Evolutionary conservation across 2,329 filamentous ascomycete genomes (phyloP), one percentile per base, ranked within the genome.

Genomic region (Beauveria sp.): DNA sequence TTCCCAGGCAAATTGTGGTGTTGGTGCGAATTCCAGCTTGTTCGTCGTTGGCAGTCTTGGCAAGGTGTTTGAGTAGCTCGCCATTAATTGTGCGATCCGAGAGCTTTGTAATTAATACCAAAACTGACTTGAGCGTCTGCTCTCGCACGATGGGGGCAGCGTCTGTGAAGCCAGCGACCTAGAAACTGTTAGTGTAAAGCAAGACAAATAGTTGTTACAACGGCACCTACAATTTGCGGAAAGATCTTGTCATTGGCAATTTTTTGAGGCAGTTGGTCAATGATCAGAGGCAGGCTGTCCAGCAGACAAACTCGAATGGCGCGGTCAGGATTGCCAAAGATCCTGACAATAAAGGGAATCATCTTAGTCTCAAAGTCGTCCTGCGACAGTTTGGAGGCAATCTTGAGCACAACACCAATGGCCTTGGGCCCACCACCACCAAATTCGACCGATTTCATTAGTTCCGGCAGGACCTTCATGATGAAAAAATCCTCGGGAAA

Each of bases 391-490:
- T 96, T 97, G 7, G 86, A 79, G 4, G 91, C 86, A 67, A 99
- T 97, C 70, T 96, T 96, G 79, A 97, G 86, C 46, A 96, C 90
- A 1, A 96, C 86, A 1, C 82, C 78, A 63, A 99, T 90, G 0
- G 96, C 92, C 70, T 96, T 96, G 0, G 93, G 90, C 0, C 94
- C 94, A 30, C 94, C 94, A 12, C 93, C 94, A 8, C 94, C 94
- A 72, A 97, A 99, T 70, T 99, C 94, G n/a, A 97, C 92, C 0
- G 92, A 96, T 71, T 97, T 99, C n/a, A 99, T 81, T 34, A 99
- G 79, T 71, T 99, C 94, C 0, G 94, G 94, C 9, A 99, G 80
- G 3, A 99, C 86, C 70, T 97, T 99, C 82, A 96, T 90, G 71
- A 96, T 96, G 80, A 97, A 96, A 73, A 96, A 99, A 63, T 97